Percentiles rank a stretch among this genome's conserved stretches.
These are phyloP conservation scores for Globisporangium radiosum DNA, from an alignment of 352 stramenopile species.

Conservation along the genomic window DNA sequence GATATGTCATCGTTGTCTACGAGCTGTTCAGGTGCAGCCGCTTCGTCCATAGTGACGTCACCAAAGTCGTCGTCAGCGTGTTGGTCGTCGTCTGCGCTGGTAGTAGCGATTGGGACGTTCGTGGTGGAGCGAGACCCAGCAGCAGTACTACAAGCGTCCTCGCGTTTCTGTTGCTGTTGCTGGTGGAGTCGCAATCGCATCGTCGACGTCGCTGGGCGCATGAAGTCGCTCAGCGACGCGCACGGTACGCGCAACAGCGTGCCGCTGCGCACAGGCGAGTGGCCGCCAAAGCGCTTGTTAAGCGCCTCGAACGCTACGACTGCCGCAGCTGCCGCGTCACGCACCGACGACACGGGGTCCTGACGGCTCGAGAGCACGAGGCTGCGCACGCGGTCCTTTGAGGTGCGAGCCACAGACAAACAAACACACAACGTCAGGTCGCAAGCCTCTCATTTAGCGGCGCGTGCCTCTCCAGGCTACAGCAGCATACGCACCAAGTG, in stretches of 20 bases:
- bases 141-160: not conserved
- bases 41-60: conserved; percentile 24
- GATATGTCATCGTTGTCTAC: conserved; percentile 4
- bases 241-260: not conserved
- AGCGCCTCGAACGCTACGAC: conserved; percentile 29
- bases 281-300: not conserved
- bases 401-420: not conserved
- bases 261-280: conserved; percentile 4
- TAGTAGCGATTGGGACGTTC: not conserved
- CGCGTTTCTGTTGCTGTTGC: conserved; percentile 1
- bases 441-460: too few relatives aligned
- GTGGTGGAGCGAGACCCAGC: not conserved
- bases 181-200: not conserved
- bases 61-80: conserved; percentile 16
- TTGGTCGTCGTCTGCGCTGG: not conserved
- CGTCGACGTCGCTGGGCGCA: not conserved
- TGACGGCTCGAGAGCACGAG: conserved; percentile 42
- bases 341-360: conserved; percentile 45
- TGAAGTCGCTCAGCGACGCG: not conserved
- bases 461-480: not conserved
- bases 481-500: conserved; percentile 22
- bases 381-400: conserved; percentile 27
- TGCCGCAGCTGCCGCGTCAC: conserved; percentile 38
- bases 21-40: conserved; percentile 13
- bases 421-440: too few relatives aligned